These are phyloP conservation scores for Mycena maculata DNA, from an alignment of 768 basidiomycete genomes.

Conservation along the genomic window DNA sequence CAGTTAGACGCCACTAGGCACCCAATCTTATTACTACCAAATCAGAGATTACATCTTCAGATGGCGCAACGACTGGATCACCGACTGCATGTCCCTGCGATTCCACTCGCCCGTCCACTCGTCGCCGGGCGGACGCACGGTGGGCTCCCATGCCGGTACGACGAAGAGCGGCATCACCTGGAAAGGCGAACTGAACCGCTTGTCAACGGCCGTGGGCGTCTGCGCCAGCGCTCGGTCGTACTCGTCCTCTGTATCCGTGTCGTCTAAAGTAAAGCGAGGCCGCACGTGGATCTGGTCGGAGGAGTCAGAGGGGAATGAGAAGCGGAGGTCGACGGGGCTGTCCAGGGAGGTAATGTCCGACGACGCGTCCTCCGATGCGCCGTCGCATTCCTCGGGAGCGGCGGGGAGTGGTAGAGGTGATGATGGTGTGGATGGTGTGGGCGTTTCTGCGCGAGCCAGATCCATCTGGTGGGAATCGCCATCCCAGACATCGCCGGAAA, in stretches of 20 bases:
- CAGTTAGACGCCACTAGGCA: too few species aligned
- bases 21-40: too few species aligned
- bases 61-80: constrained; percentile 18
- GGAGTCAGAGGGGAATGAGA: not conserved
- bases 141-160: constrained; percentile 13
- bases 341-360: too few species aligned
- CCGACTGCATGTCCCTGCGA: constrained; percentile 21
- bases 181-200: constrained; percentile 24
- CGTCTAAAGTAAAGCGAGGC: not conserved
- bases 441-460: too few species aligned
- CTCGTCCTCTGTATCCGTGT: not conserved
- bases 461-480: too few species aligned
- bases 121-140: not conserved
- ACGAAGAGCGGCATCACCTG: constrained; percentile 25
- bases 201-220: not conserved
- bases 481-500: too few species aligned
- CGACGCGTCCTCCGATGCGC: too few species aligned
- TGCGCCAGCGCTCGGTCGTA: not conserved
- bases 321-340: too few species aligned
- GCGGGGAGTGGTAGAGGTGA: too few species aligned
- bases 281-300: constrained; percentile 4
- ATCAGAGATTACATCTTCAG: not conserved
- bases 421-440: too few species aligned
- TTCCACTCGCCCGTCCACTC: constrained; percentile 33
- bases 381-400: too few species aligned